A percentile compares a stretch with the other conserved stretches of the same genome.
phyloP scores from a whole-genome alignment of 768 basidiomycete species.

The Pholiota molesta region DNA sequence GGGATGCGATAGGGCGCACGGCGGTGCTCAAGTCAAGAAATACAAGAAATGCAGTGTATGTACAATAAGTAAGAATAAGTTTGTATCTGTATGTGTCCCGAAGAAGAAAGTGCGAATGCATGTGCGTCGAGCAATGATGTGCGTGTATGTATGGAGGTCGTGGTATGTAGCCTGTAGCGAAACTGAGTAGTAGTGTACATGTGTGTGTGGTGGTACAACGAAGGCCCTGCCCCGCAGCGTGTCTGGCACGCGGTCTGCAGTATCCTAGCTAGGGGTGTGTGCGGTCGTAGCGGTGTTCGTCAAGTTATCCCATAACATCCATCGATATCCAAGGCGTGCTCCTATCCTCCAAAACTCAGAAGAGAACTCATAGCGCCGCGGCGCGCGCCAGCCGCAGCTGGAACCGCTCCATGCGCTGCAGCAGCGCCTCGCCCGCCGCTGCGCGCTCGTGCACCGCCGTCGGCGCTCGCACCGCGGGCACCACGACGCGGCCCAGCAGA shows the following conservation, averaged over 20 bases:
- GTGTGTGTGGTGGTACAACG: background rate
- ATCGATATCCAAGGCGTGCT: too few species aligned
- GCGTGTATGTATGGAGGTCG: too few species aligned
- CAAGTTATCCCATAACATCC: background rate
- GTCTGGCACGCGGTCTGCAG: background rate
- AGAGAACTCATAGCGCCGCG: background rate
- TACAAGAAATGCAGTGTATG: too few species aligned
- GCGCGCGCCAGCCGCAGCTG: background rate
- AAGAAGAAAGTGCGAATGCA: too few species aligned
- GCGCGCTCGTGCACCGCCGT: background rate
- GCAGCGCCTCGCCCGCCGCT: background rate
- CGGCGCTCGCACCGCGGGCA: too few species aligned
- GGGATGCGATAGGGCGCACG: too few species aligned
- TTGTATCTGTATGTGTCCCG: too few species aligned
- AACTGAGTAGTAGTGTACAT: background rate
- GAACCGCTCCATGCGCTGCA: background rate
- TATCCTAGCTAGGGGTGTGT: background rate
- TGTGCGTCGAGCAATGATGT: background rate
- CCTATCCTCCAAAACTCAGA: background rate
- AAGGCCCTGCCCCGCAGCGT: background rate
- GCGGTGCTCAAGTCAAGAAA: too few species aligned
- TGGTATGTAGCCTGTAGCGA: background rate
- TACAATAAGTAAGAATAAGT: too few species aligned
- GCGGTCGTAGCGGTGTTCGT: background rate
- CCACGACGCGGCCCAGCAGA: too few species aligned